Evolutionary conservation across 2,329 filamentous ascomycete genomes (phyloP), one percentile per base, ranked within the genome.

Genomic region (Stemphylium vesicarium): DNA sequence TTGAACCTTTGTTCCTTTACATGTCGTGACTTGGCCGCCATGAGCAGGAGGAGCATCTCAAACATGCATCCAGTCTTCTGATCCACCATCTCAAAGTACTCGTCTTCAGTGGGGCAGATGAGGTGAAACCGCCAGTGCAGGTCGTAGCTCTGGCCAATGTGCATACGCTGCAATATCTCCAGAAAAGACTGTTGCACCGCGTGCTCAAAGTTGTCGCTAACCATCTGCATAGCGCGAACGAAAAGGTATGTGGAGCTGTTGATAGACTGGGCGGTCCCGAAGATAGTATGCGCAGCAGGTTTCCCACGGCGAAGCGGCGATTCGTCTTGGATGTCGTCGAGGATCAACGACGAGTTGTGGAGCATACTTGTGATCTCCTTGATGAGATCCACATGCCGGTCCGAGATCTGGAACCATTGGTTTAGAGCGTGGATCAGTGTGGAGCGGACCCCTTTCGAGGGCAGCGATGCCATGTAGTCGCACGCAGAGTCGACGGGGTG

Each of bases 41-140:
- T 51, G 26, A 51, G 35, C 13, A n/a, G 33, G 2, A 39, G 9
- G 0, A 40, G 3, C 35, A 51, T 33, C 3, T 20, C 16, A 40
- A 53, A 47, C 18, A 53, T 9, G 2, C 26, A 36, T 2, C 50
- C 50, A 2, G 50, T 53, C 5, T 53, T 42, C 7, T 41, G n/a
- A 9, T 47, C 37, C 0, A 53, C 37, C 42, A 44, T 44, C 9
- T 44, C 31, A 31, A 44, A 13, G 18, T 44, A 44, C 16, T 44
- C 42, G 6, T 32, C 29, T 22, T 35, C 42, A 10, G 26, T 44
- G 20, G 42, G 42, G 12, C 31, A 35, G 2, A 11, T 10, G 16
- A 33, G 10, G 42, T 44, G 20, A 13, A 33, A 31, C 12, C 12
- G 20, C 42, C 42, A 44, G 31, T 44, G 22, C 2, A 44, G 42